phyloP scores from a whole-genome alignment of 1,139 yeast species.

The Scheffersomyces illinoinensis region DNA sequence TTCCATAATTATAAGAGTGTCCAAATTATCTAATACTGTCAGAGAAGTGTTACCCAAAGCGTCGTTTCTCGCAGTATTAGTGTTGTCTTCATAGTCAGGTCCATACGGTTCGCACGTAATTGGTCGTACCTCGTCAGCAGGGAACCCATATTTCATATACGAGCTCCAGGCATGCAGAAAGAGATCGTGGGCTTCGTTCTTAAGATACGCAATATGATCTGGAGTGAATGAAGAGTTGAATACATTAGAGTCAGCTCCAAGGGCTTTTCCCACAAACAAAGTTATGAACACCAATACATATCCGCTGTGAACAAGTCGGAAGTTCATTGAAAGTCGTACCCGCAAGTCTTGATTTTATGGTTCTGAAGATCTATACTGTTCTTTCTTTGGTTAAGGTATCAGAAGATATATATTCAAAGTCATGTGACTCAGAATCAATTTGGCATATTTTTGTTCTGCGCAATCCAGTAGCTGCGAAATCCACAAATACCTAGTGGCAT shows the following conservation, averaged over 20 bases:
- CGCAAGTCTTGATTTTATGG: not conserved
- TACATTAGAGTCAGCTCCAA: not conserved
- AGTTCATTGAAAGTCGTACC: not conserved
- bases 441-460: not conserved
- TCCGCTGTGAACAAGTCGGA: not conserved
- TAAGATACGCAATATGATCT: constrained; percentile 46
- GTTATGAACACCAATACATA: not conserved
- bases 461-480: not conserved
- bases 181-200: constrained; percentile 52
- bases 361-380: not conserved
- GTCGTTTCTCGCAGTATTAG: constrained; percentile 70
- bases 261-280: not conserved
- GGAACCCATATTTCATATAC: constrained; percentile 74
- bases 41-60: constrained; percentile 82
- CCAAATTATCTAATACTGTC: constrained; percentile 77
- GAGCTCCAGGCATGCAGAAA: constrained; percentile 77
- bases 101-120: constrained; percentile 68
- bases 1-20: constrained; percentile 72
- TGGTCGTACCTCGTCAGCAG: constrained; percentile 82
- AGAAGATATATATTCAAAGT: not conserved
- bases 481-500: too few relatives aligned
- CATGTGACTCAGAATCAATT: not conserved
- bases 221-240: constrained; percentile 47
- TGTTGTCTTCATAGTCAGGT: constrained; percentile 54
- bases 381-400: not conserved